phyloP scores from a whole-genome alignment of 2,329 filamentous ascomycete species.

The Pestalotiopsis fici region DNA sequence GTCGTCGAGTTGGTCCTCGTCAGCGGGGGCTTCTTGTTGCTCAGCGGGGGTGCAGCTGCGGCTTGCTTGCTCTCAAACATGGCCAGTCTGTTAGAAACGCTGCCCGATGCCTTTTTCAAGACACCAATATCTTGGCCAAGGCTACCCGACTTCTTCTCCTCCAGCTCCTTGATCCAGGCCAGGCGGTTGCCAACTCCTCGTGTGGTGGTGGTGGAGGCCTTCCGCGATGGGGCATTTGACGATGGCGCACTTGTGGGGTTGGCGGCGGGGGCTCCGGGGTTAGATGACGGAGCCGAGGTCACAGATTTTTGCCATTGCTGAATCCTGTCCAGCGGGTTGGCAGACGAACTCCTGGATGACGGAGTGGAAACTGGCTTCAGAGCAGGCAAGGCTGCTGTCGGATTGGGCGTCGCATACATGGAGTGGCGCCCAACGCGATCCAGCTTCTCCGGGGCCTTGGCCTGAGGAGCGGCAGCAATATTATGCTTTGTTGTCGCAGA shows the following conservation, averaged over 20 bases:
- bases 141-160: slow-evolving; percentile 17
- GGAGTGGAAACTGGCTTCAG: not conserved
- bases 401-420: slow-evolving; percentile 11
- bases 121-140: slow-evolving; percentile 8
- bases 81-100: slow-evolving; percentile 14
- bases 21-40: slow-evolving; percentile 9
- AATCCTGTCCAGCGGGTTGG: slow-evolving; percentile 13
- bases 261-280: not conserved
- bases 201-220: slow-evolving; percentile 8
- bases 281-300: slow-evolving; percentile 10
- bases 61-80: slow-evolving; percentile 16
- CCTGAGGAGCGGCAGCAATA: not conserved
- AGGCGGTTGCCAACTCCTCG: slow-evolving; percentile 13
- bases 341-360: slow-evolving; percentile 6
- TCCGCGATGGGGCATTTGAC: slow-evolving; percentile 6
- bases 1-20: slow-evolving; percentile 16
- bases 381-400: not conserved
- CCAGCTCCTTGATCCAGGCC: slow-evolving; percentile 18
- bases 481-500: not conserved
- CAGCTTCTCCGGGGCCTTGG: not conserved
- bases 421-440: slow-evolving; percentile 12
- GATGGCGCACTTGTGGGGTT: not conserved
- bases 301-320: slow-evolving; percentile 16
- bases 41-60: not conserved
- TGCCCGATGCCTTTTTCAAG: slow-evolving; percentile 14